Evolutionary conservation across 2,329 filamentous ascomycete species (phyloP).

Genomic region (Sarocladium kiliense): DNA sequence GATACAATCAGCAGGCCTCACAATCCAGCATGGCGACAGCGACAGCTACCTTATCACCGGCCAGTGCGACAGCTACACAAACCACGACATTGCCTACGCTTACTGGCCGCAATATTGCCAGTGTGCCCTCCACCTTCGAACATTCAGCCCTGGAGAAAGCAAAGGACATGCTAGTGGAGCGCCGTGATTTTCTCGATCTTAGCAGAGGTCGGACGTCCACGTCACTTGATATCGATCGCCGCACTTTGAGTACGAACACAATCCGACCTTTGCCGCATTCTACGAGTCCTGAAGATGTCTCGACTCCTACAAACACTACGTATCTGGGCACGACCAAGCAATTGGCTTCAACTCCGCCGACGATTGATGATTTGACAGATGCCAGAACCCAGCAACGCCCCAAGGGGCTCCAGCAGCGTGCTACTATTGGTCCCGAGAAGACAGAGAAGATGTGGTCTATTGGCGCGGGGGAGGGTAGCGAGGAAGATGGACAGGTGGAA

Average conservation of each 20-base stretch:
- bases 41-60: constrained; percentile 10
- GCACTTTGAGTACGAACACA: constrained; percentile 12
- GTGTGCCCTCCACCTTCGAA: constrained; percentile 26
- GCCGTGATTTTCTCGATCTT: constrained; percentile 26
- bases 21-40: constrained; percentile 25
- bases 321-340: constrained; percentile 12
- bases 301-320: constrained; percentile 17
- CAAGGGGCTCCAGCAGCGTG: constrained; percentile 35
- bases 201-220: constrained; percentile 23
- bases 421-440: constrained; percentile 47
- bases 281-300: constrained; percentile 22
- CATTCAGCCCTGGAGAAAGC: constrained; percentile 26
- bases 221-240: constrained; percentile 29
- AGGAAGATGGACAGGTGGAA: constrained; percentile 54
- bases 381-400: constrained; percentile 24
- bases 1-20: background rate
- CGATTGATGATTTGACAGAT: constrained; percentile 14
- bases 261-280: constrained; percentile 11
- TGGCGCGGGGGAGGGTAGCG: constrained; percentile 43
- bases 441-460: constrained; percentile 63
- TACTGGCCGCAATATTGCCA: constrained; percentile 21
- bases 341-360: constrained; percentile 11
- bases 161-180: constrained; percentile 31
- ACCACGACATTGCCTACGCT: constrained; percentile 22
- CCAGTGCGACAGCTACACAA: background rate